Evolutionary conservation across 352 stramenopile species (phyloP).

Genomic region (Globisporangium radiosum): DNA sequence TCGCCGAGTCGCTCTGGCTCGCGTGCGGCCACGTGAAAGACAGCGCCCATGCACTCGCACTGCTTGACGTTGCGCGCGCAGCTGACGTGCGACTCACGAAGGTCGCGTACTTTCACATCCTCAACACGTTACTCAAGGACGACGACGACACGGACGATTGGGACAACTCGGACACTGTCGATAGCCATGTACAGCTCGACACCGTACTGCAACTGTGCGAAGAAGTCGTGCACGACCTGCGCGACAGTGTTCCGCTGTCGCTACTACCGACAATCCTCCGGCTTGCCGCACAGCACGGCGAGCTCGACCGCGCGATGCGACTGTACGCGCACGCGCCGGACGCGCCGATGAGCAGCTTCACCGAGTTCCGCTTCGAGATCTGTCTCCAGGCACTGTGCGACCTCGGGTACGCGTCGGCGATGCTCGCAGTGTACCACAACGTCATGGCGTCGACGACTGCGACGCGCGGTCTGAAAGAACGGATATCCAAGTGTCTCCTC

Average conservation of each 20-base stretch:
- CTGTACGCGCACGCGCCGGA: slow-evolving; percentile 40
- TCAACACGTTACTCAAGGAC: slow-evolving; percentile 51
- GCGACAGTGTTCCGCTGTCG: slow-evolving; percentile 38
- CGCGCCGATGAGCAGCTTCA: slow-evolving; percentile 33
- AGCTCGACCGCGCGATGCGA: slow-evolving; percentile 55
- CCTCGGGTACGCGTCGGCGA: slow-evolving; percentile 31
- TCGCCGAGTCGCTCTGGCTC: slow-evolving; percentile 45
- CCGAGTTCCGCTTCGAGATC: slow-evolving; percentile 62
- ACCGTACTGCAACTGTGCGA: slow-evolving; percentile 44
- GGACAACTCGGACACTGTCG: neutral
- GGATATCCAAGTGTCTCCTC: slow-evolving; percentile 62
- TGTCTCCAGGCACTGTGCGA: slow-evolving; percentile 53
- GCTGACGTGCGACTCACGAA: slow-evolving; percentile 33
- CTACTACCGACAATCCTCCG: slow-evolving; percentile 52
- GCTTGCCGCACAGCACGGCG: slow-evolving; percentile 43
- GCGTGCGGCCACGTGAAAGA: slow-evolving; percentile 43
- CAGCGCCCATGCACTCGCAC: slow-evolving; percentile 18
- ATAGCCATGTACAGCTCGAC: slow-evolving; percentile 30
- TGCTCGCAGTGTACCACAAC: slow-evolving; percentile 48
- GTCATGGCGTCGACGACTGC: slow-evolving; percentile 34
- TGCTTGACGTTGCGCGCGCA: slow-evolving; percentile 29
- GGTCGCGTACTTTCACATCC: slow-evolving; percentile 50
- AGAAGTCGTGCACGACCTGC: slow-evolving; percentile 33
- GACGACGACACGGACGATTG: slow-evolving; percentile 8
- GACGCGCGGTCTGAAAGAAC: slow-evolving; percentile 35